Evolutionary conservation across 768 basidiomycete species (phyloP).

Genomic region (Boletellus sp.): DNA sequence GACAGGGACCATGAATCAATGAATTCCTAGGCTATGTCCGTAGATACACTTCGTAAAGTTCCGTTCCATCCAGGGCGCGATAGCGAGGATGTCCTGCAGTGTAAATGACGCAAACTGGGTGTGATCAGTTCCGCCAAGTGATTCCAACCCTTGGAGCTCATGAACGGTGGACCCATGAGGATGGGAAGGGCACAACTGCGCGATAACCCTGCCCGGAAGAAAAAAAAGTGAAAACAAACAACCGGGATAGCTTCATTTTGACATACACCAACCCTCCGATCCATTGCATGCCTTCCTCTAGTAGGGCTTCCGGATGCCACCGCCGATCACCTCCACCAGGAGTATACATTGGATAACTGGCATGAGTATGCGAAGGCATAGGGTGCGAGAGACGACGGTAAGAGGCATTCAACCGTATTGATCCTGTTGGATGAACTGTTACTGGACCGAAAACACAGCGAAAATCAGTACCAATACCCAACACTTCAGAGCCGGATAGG

Average conservation of each 20-base stretch:
- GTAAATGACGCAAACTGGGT: constrained; percentile 67
- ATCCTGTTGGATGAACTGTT: not conserved
- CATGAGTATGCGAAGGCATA: constrained; percentile 50
- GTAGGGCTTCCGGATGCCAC: constrained; percentile 51
- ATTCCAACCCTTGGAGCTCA: constrained; percentile 46
- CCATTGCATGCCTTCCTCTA: constrained; percentile 66
- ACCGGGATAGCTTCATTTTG: not conserved
- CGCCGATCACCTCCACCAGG: constrained; percentile 65
- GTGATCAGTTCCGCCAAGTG: constrained; percentile 45
- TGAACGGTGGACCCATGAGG: constrained; percentile 36
- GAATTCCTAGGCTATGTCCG: constrained; percentile 69
- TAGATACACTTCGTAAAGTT: constrained; percentile 60
- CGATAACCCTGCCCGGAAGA: constrained; percentile 47
- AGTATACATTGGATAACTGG: constrained; percentile 71
- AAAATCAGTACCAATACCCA: constrained; percentile 10
- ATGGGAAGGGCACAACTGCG: constrained; percentile 51
- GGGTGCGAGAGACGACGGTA: constrained; percentile 53
- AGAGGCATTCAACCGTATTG: constrained; percentile 7
- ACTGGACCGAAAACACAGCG: too few species aligned
- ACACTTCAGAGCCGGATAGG: constrained; percentile 2
- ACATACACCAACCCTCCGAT: constrained; percentile 67
- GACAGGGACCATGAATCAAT: constrained; percentile 4
- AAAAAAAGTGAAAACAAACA: constrained; percentile 7
- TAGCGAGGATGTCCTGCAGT: constrained; percentile 63
- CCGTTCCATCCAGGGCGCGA: constrained; percentile 79